Percentiles rank a stretch among this genome's conserved stretches.
These are phyloP conservation scores for Aspergillus arachidicola DNA, from an alignment of 2,329 filamentous ascomycete species.

Conservation along the genomic window DNA sequence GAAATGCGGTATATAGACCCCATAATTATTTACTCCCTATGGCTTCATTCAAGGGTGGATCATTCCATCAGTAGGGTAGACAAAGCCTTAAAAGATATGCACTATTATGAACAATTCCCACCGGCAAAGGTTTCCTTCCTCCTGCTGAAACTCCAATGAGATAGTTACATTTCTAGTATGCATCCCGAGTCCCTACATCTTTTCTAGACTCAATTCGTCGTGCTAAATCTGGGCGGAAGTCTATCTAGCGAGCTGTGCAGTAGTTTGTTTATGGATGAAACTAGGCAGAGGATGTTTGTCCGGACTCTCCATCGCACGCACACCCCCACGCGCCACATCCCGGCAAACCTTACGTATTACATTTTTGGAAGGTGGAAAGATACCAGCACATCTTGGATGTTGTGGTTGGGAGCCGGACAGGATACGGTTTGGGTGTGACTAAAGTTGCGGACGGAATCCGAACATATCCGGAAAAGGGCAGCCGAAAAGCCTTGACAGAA, in stretches of 20 bases:
- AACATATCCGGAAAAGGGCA: background rate
- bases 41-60: background rate
- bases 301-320: background rate
- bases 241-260: background rate
- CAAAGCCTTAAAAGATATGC: background rate
- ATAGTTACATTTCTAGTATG: background rate
- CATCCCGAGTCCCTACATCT: background rate
- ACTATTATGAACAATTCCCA: too few relatives aligned
- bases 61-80: background rate
- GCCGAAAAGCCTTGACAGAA: background rate
- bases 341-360: background rate
- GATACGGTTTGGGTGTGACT: background rate
- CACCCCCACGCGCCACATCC: background rate
- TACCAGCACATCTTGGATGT: background rate
- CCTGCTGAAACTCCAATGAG: background rate
- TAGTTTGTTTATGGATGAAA: background rate
- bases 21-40: background rate
- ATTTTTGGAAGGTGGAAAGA: background rate
- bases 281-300: background rate
- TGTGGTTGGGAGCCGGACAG: background rate
- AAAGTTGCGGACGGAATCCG: background rate
- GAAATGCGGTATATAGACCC: background rate
- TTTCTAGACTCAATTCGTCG: background rate
- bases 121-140: background rate
- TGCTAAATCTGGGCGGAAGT: background rate